phyloP scores from a whole-genome alignment of 345 rosid genomes.

The Corymbia maculata region DNA sequence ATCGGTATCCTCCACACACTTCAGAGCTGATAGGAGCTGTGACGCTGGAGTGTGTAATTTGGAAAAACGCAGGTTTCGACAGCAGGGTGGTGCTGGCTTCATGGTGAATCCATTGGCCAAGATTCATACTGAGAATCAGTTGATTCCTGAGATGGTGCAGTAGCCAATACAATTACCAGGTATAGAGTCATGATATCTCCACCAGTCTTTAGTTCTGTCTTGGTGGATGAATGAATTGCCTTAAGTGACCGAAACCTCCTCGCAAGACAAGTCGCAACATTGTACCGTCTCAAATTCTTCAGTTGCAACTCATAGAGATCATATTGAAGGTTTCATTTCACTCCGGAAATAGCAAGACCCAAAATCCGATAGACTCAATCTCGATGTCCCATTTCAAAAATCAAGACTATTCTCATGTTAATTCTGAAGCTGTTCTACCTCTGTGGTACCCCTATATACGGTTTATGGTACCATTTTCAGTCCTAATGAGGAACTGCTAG shows the following conservation, averaged over 20 bases:
- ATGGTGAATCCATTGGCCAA: constrained; percentile 89
- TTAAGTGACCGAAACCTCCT: neutral
- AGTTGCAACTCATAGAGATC: neutral
- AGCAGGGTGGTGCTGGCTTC: constrained; percentile 40
- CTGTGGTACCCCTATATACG: neutral
- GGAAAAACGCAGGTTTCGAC: constrained; percentile 41
- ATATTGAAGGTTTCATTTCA: neutral
- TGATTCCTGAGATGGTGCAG: constrained; percentile 9
- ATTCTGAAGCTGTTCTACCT: neutral
- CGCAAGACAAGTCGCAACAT: neutral
- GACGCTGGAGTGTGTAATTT: constrained; percentile 18
- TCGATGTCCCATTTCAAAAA: neutral
- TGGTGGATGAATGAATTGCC: neutral
- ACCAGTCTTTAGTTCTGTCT: neutral
- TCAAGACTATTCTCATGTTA: neutral
- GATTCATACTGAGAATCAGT: constrained; percentile 29
- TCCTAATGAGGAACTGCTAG: neutral
- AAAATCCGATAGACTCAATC: neutral
- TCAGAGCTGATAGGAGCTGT: constrained; percentile 19
- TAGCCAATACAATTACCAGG: neutral
- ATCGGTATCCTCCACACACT: constrained; percentile 8
- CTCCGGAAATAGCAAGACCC: neutral
- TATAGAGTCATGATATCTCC: neutral
- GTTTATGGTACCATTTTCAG: neutral
- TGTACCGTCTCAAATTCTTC: neutral